A percentile compares a stretch with the other conserved stretches of the same genome.
phyloP scores from a whole-genome alignment of 1,139 yeast species.

The Entelexis paramagnoliae region DNA sequence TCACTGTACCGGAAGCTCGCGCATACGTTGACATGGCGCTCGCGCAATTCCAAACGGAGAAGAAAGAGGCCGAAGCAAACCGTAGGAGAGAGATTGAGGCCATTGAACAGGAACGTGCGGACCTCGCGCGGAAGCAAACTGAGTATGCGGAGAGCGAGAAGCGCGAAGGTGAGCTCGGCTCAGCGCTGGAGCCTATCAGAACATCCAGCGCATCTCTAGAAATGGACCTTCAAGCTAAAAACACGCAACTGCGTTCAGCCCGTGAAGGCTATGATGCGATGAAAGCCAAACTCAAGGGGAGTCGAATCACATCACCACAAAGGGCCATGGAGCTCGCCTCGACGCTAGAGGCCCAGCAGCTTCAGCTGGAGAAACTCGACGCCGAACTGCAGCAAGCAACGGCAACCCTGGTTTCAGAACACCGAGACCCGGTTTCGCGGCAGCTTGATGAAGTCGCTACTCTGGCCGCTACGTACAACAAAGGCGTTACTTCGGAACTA shows the following conservation, averaged over 20 bases:
- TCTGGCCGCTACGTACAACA: not conserved
- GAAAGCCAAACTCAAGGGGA: not conserved
- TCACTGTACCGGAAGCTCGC: conserved; percentile 1
- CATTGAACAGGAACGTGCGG: not conserved
- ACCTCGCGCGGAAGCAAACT: not conserved
- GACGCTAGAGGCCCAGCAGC: not conserved
- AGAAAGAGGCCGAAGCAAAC: not conserved
- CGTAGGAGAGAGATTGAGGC: not conserved
- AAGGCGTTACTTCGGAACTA: not conserved
- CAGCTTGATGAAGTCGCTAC: not conserved
- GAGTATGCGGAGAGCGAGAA: not conserved
- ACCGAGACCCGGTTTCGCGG: not conserved
- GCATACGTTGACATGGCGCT: not conserved
- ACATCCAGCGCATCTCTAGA: not conserved
- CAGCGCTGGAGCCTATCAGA: not conserved
- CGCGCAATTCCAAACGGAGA: not conserved
- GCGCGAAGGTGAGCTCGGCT: not conserved
- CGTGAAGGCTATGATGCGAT: not conserved
- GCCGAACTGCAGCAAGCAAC: not conserved
- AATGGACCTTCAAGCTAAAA: not conserved
- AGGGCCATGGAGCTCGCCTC: not conserved
- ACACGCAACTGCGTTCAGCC: not conserved
- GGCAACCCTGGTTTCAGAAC: not conserved
- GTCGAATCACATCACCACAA: not conserved
- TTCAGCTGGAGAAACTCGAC: not conserved